Base-by-base conservation (phyloP, 345 rosid species). In the Citrus trifoliata region DNA sequence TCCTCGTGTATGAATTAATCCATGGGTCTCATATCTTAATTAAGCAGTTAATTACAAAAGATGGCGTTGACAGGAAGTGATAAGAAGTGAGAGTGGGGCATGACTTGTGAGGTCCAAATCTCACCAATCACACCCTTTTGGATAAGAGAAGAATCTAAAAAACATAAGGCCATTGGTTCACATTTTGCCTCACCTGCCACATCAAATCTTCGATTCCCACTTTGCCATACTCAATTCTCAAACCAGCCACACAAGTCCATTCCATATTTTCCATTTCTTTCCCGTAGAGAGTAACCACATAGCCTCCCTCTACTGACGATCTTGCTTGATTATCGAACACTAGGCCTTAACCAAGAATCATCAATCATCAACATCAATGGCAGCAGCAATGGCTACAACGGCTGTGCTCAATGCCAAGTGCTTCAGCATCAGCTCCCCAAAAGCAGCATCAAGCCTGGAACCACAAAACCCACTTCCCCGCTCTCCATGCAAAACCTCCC, bases 101-200 rank as follows among this genome's bases (percentile, higher is more conserved):
- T 22, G 65, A 32, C 76, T 70, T 7, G 13, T 81, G 87, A 88
- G 93, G 91, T 82, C 75, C 63, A 78, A 42, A 80, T 59, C 81
- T 63, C 27, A 24, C 83, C 80, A 21, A 51, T 77, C 67, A 25
- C 73, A 22, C 81, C 75, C 79, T 75, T 42, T 42, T 60, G 91
- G 97, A 88, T 93, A 94, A 91, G 93, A 80, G 74, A 80, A 85
- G 77, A 89, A 91, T 95, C 97, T 58, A 77, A 63, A 84, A 37
- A 27, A 21, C 85, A 70, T 38, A 74, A 76, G 71, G 82, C 85
- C 80, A 87, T 84, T 88, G 89, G 89, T 63, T 76, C 67, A 69
- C 71, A 78, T 28, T 80, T 80, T 76, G 42, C 66, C 81, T 66
- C 35, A 58, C 59, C 33, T 51, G 51, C 24, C 59, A 74, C 58